These are phyloP conservation scores for Phylloporus gajari DNA, from an alignment of 1,284 basidiomycete species.

Conservation along the genomic window DNA sequence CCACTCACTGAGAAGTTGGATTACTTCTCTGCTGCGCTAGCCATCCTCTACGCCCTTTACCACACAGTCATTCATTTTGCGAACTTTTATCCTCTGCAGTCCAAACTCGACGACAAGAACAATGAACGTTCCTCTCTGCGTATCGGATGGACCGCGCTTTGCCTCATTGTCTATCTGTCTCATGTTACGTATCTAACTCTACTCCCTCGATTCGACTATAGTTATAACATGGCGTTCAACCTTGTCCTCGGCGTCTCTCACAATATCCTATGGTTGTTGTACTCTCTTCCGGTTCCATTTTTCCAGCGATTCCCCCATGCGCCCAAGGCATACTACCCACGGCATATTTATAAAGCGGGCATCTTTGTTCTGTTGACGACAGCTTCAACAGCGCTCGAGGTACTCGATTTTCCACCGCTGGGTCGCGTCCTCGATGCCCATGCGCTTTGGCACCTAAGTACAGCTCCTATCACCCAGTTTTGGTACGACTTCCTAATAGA, in stretches of 20 bases:
- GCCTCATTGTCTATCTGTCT: constrained; percentile 62
- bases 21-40: constrained; percentile 93
- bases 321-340: constrained; percentile 63
- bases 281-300: constrained; percentile 64
- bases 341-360: constrained; percentile 64
- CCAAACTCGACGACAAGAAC: constrained; percentile 24
- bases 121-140: constrained; percentile 21
- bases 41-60: constrained; percentile 81
- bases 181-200: constrained; percentile 85
- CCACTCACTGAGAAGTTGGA: constrained; percentile 90
- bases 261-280: constrained; percentile 88
- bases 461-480: constrained; percentile 78
- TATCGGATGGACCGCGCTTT: constrained; percentile 57
- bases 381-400: constrained; percentile 82
- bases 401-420: constrained; percentile 93
- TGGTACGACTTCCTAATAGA: constrained; percentile 88
- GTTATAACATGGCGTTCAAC: constrained; percentile 94
- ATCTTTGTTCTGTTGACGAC: constrained; percentile 79
- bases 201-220: constrained; percentile 89
- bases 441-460: constrained; percentile 92
- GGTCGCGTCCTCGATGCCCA: constrained; percentile 89
- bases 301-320: constrained; percentile 65
- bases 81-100: constrained; percentile 68
- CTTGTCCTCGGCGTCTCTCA: constrained; percentile 80
- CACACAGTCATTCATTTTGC: constrained; percentile 81